Conservation (phyloP, 2,329 filamentous ascomycete genomes). For the Aspergillus sp. region DNA sequence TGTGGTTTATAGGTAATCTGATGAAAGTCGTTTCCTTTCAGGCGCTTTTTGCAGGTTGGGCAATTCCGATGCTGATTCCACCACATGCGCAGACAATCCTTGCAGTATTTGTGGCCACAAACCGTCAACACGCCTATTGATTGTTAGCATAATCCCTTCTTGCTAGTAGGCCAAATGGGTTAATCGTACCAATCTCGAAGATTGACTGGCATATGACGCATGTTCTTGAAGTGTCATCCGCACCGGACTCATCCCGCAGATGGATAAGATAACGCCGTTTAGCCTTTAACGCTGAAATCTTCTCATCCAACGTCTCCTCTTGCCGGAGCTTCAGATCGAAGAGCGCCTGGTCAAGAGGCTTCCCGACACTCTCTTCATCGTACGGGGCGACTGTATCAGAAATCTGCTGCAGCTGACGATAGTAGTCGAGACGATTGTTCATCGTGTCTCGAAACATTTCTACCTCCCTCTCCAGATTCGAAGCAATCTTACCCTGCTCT, state of each 20-base stretch:
- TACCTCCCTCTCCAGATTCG: constrained; percentile 61
- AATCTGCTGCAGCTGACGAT: constrained; percentile 84
- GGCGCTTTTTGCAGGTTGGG: constrained; percentile 74
- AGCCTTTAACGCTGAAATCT: constrained; percentile 63
- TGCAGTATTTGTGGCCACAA: constrained; percentile 91
- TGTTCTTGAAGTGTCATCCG: constrained; percentile 60
- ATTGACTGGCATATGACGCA: constrained; percentile 82
- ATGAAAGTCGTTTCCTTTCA: constrained; percentile 70
- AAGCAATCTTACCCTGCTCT: constrained; percentile 53
- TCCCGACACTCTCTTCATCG: constrained; percentile 59
- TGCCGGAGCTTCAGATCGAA: constrained; percentile 41
- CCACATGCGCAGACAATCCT: constrained; percentile 81
- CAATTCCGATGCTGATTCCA: constrained; percentile 72
- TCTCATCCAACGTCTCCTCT: constrained; percentile 56
- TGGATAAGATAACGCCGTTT: constrained; percentile 75
- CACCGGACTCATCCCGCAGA: constrained; percentile 60
- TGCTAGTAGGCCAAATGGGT: neutral
- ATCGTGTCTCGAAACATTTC: constrained; percentile 74
- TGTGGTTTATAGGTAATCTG: constrained; percentile 81
- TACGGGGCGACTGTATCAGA: constrained; percentile 82
- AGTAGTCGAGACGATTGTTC: constrained; percentile 86
- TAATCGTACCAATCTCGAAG: constrained; percentile 69
- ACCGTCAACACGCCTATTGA: constrained; percentile 57
- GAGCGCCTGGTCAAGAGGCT: constrained; percentile 53
- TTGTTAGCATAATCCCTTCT: neutral